These are phyloP conservation scores for Solanum bukasovii DNA, from an alignment of 257 asterid genomes.

Conservation along the genomic window DNA sequence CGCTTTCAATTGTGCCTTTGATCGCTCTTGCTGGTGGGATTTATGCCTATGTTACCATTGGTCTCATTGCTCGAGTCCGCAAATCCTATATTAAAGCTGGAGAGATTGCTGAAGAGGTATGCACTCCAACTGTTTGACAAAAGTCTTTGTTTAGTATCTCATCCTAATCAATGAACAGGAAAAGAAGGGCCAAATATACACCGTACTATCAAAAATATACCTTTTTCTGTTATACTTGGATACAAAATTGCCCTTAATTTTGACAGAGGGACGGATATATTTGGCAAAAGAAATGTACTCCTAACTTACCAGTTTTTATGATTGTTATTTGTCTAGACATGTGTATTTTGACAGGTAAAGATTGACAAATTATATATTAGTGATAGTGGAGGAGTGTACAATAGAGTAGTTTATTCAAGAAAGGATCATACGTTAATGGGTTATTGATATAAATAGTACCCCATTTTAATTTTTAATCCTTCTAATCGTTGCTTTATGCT, in stretches of 20 bases:
- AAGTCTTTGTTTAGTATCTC: neutral
- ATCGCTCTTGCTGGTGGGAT: conserved; percentile 92
- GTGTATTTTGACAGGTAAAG: neutral
- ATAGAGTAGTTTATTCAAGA: neutral
- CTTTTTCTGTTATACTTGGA: neutral
- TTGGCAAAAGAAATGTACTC: neutral
- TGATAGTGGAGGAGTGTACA: neutral
- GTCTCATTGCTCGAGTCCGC: conserved; percentile 77
- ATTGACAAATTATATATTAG: neutral
- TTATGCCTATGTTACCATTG: conserved; percentile 77
- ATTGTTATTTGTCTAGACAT: neutral
- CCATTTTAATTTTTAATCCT: neutral
- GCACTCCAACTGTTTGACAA: neutral
- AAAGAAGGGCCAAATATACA: neutral
- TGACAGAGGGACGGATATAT: neutral
- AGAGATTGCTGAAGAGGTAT: conserved; percentile 94
- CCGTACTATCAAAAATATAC: no score
- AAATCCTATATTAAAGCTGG: conserved; percentile 89
- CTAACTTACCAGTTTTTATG: neutral
- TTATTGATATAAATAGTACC: neutral
- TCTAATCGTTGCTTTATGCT: neutral
- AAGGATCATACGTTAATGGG: neutral
- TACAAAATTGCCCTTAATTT: neutral
- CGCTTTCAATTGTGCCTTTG: conserved; percentile 85
- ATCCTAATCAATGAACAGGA: neutral